Evolutionary conservation across 768 basidiomycete genomes (phyloP).

Genomic region (Russula earlei): DNA sequence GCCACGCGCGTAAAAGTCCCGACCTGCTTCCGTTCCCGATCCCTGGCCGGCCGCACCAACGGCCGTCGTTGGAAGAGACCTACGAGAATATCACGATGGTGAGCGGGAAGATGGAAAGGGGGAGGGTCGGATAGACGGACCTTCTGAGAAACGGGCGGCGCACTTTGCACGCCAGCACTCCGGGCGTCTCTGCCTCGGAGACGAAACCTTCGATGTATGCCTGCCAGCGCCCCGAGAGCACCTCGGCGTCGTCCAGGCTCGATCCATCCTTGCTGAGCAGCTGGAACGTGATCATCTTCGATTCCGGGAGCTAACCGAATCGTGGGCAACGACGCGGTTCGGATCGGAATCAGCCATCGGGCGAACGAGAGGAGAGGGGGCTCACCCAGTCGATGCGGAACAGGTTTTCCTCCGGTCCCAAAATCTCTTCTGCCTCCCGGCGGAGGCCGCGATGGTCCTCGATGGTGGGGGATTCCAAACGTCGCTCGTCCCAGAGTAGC

Average conservation of each 20-base stretch:
- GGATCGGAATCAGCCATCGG: background rate
- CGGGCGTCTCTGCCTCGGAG: constrained; percentile 47
- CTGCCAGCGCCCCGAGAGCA: constrained; percentile 70
- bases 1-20: constrained; percentile 29
- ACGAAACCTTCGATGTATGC: constrained; percentile 71
- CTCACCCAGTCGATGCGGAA: constrained; percentile 77
- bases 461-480: constrained; percentile 45
- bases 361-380: background rate
- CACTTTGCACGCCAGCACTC: constrained; percentile 38
- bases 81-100: constrained; percentile 31
- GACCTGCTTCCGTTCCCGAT: background rate
- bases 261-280: constrained; percentile 74
- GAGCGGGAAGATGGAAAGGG: constrained; percentile 26
- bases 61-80: constrained; percentile 31
- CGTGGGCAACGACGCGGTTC: background rate
- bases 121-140: constrained; percentile 35
- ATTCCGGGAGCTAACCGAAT: constrained; percentile 46
- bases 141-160: constrained; percentile 52
- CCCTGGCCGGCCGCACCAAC: background rate
- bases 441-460: constrained; percentile 66
- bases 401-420: constrained; percentile 69
- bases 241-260: constrained; percentile 65
- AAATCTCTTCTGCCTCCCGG: constrained; percentile 55
- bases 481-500: constrained; percentile 57
- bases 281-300: constrained; percentile 62